A percentile compares a stretch with the other conserved stretches of the same genome.
Evolutionary conservation across 768 basidiomycete genomes (phyloP).

Genomic region (Hydnum rufescens): DNA sequence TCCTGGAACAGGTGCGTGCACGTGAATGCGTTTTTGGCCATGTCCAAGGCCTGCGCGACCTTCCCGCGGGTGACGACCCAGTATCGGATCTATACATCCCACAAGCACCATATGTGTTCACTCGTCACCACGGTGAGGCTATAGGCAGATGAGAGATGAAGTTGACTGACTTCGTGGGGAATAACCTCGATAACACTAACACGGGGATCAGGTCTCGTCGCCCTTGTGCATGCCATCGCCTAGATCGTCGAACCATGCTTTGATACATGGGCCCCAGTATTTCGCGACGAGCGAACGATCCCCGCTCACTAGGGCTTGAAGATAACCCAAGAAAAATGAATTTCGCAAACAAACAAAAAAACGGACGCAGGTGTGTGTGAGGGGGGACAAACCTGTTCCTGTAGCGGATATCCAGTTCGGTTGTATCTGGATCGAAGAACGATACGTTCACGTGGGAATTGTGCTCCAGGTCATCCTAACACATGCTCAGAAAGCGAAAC

Average conservation of each 20-base stretch:
- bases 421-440: constrained; percentile 48
- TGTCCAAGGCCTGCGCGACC: constrained; percentile 38
- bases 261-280: constrained; percentile 18
- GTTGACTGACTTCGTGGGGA: constrained; percentile 31
- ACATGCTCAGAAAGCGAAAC: background rate
- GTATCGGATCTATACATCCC: constrained; percentile 37
- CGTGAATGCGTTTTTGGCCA: constrained; percentile 37
- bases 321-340: too few species aligned
- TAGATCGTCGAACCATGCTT: constrained; percentile 67
- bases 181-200: constrained; percentile 60
- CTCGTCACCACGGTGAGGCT: background rate
- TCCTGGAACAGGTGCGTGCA: constrained; percentile 47
- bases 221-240: constrained; percentile 73
- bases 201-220: constrained; percentile 57
- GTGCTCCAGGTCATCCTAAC: constrained; percentile 39
- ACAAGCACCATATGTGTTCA: background rate
- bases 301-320: constrained; percentile 41
- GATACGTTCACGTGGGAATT: constrained; percentile 65
- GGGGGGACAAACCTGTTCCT: constrained; percentile 21
- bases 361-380: constrained; percentile 6
- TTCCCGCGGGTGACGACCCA: constrained; percentile 47
- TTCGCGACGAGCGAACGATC: too few species aligned
- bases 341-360: too few species aligned
- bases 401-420: constrained; percentile 66
- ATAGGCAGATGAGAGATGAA: too few species aligned